phyloP scores from a whole-genome alignment of 441 rosid species.

The Syzygium syzygioides region DNA sequence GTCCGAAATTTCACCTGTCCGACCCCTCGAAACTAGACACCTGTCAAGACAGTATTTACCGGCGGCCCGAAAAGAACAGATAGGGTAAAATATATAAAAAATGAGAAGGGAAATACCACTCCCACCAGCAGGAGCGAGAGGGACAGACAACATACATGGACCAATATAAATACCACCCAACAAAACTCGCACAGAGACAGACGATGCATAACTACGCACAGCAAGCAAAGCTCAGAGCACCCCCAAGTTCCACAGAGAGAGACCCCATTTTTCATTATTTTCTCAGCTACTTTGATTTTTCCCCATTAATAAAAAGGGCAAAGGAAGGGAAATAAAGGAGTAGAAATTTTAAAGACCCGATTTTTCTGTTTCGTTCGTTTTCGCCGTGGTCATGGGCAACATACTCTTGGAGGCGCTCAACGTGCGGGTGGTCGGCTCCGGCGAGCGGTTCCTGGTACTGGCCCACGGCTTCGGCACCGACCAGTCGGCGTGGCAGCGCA shows the following conservation, averaged over 20 bases:
- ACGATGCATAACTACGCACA: not conserved
- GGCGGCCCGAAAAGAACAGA: not conserved
- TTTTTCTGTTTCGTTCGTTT: not conserved
- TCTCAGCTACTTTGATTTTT: not conserved
- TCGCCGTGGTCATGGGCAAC: not conserved
- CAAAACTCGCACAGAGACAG: not conserved
- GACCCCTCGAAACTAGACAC: not conserved
- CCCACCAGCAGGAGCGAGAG: not conserved
- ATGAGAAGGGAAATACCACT: not conserved
- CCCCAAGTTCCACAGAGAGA: no score
- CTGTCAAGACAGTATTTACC: not conserved
- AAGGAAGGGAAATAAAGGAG: not conserved
- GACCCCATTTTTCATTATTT: not conserved
- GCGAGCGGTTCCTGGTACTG: conserved; percentile 1
- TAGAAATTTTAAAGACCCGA: not conserved
- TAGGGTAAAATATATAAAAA: not conserved
- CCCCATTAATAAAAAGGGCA: not conserved
- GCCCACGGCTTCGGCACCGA: conserved; percentile 6
- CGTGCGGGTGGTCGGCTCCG: conserved; percentile 2
- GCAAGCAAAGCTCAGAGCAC: not conserved
- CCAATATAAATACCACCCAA: not conserved
- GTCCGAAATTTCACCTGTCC: not conserved
- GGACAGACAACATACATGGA: not conserved
- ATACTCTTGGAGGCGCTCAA: not conserved
- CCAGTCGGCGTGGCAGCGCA: conserved; percentile 9